phyloP scores from a whole-genome alignment of 768 basidiomycete species.

The Xerocomellus amylosporus region DNA sequence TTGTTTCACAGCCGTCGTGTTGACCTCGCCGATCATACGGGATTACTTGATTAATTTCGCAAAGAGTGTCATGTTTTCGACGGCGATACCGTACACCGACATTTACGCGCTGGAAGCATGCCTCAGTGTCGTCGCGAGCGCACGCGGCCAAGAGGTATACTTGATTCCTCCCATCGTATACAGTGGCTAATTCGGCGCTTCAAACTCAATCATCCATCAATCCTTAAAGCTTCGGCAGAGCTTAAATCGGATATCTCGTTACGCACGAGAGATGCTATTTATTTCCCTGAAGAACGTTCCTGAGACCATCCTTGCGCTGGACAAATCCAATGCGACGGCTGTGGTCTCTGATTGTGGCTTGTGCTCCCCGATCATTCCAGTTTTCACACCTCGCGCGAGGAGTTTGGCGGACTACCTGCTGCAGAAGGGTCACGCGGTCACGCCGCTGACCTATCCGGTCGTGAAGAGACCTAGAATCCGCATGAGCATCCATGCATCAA shows the following conservation, averaged over 20 bases:
- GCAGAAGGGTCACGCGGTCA: slow-evolving; percentile 13
- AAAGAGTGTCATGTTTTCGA: slow-evolving; percentile 21
- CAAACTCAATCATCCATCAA: not conserved
- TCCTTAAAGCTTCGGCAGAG: slow-evolving; percentile 14
- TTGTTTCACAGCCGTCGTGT: slow-evolving; percentile 13
- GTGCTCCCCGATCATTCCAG: slow-evolving; percentile 21
- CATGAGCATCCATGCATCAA: slow-evolving; percentile 16
- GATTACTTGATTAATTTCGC: slow-evolving; percentile 23
- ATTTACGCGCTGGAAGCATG: slow-evolving; percentile 40
- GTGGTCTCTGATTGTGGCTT: not conserved
- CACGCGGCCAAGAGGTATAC: slow-evolving; percentile 20
- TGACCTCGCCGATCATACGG: slow-evolving; percentile 17
- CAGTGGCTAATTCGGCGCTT: not conserved
- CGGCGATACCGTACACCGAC: slow-evolving; percentile 20
- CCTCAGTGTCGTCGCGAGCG: slow-evolving; percentile 24
- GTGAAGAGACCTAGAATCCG: slow-evolving; percentile 19
- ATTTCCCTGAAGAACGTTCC: slow-evolving; percentile 5
- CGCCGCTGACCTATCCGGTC: slow-evolving; percentile 10
- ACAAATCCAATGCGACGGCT: not conserved
- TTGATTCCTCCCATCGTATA: not conserved
- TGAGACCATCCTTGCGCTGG: slow-evolving; percentile 4
- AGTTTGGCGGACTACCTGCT: slow-evolving; percentile 15
- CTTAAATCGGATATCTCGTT: slow-evolving; percentile 7
- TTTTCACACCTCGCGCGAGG: slow-evolving; percentile 11
- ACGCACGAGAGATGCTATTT: slow-evolving; percentile 12